Conservation (phyloP, 129 eudicot species). For the Tagetes erecta region DNA sequence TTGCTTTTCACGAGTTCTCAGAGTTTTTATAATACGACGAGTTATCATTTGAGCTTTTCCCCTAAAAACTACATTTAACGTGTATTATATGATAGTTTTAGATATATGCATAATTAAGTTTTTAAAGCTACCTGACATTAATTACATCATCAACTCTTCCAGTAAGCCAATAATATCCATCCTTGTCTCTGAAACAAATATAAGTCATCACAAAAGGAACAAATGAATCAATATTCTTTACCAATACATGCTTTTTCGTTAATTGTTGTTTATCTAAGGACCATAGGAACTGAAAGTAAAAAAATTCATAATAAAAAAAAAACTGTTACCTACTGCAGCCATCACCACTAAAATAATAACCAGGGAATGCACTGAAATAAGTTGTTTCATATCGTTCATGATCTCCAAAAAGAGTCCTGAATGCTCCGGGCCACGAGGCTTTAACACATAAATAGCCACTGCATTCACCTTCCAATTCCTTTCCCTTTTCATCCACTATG, state of each 20-base stretch:
- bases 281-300: background rate
- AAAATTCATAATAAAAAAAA: background rate
- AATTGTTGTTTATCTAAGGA: background rate
- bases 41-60: too few relatives aligned
- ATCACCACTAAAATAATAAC: conserved; percentile 96
- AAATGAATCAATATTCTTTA: background rate
- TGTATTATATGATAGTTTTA: background rate
- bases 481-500: conserved; percentile 96
- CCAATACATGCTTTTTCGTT: background rate
- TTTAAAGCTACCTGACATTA: conserved; percentile 68
- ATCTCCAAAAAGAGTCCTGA: conserved; percentile 90
- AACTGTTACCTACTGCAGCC: conserved; percentile 80
- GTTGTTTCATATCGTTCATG: conserved; percentile 98
- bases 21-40: too few relatives aligned
- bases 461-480: conserved; percentile 92
- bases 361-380: conserved; percentile 92
- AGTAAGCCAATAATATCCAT: conserved; percentile 93
- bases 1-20: too few relatives aligned
- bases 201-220: background rate
- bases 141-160: conserved; percentile 98
- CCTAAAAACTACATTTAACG: too few relatives aligned
- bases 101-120: background rate
- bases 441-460: conserved; percentile 90
- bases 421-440: conserved; percentile 96
- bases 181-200: conserved; percentile 66